These are phyloP conservation scores for Nakazawaea peltata DNA, from an alignment of 805 yeast genomes.

Conservation along the genomic window DNA sequence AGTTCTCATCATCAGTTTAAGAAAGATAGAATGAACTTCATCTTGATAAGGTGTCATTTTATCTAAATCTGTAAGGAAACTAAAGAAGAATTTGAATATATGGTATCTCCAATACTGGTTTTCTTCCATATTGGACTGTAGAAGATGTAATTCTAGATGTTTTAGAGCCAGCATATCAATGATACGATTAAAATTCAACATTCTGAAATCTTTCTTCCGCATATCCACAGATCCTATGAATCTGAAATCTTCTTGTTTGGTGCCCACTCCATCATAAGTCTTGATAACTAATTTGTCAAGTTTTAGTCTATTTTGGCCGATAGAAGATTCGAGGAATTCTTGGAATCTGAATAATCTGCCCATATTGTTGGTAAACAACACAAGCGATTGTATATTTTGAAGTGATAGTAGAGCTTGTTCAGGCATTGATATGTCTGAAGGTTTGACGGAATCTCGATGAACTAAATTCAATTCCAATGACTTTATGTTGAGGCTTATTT, in stretches of 20 bases:
- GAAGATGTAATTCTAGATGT: conserved; percentile 1
- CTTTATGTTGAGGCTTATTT: background rate
- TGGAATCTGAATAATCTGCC: conserved; percentile 1
- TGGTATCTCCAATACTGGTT: background rate
- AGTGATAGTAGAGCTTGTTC: background rate
- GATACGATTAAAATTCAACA: conserved; percentile 3
- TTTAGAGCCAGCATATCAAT: background rate
- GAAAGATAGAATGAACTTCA: background rate
- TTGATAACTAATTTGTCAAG: background rate
- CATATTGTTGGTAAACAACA: conserved; percentile 1
- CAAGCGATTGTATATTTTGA: background rate
- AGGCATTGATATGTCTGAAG: background rate
- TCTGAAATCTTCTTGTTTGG: background rate
- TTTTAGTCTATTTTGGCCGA: background rate
- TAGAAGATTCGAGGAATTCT: background rate
- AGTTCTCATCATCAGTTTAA: background rate
- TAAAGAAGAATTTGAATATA: conserved; percentile 3
- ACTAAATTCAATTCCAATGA: conserved; percentile 2
- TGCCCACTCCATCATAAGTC: conserved; percentile 3
- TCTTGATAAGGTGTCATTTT: background rate
- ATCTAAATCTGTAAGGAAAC: conserved; percentile 1
- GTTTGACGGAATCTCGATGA: background rate
- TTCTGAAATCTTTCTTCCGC: background rate
- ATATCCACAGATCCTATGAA: background rate
- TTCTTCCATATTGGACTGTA: background rate